These are phyloP conservation scores for Thermomyces lanuginosus DNA, from an alignment of 2,329 filamentous ascomycete genomes.

Conservation along the genomic window DNA sequence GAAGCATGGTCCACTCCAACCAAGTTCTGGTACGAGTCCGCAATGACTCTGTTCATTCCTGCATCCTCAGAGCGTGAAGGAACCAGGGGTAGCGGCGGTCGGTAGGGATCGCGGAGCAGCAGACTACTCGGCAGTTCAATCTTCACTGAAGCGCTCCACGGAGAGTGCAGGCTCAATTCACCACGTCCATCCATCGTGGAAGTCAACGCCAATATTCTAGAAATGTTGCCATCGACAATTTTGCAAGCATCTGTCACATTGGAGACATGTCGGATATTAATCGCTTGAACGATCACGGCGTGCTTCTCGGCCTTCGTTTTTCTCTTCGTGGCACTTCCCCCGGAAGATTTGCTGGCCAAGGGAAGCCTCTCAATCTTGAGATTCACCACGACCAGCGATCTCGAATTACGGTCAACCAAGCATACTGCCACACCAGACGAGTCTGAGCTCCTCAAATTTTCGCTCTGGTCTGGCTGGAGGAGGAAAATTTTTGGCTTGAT, in stretches of 20 bases:
- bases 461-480: slow-evolving; percentile 33
- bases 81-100: slow-evolving; percentile 40
- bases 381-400: slow-evolving; percentile 50
- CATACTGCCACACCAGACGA: slow-evolving; percentile 35
- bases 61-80: slow-evolving; percentile 37
- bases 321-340: slow-evolving; percentile 12
- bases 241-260: slow-evolving; percentile 59
- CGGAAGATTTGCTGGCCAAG: slow-evolving; percentile 17
- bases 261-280: slow-evolving; percentile 41
- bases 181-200: slow-evolving; percentile 47
- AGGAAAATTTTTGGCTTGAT: slow-evolving; percentile 41
- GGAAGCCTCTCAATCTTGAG: slow-evolving; percentile 44
- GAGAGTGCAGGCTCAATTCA: slow-evolving; percentile 56
- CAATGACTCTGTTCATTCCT: slow-evolving; percentile 30
- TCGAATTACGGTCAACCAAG: slow-evolving; percentile 53
- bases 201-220: slow-evolving; percentile 54
- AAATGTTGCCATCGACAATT: slow-evolving; percentile 48
- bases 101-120: slow-evolving; percentile 42
- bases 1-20: slow-evolving; percentile 43
- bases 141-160: slow-evolving; percentile 56
- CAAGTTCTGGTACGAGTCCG: slow-evolving; percentile 25
- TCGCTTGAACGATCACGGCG: slow-evolving; percentile 19
- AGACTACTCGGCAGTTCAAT: slow-evolving; percentile 45
- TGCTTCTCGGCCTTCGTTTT: slow-evolving; percentile 10
- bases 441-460: slow-evolving; percentile 16